Conservation (phyloP, 208 protist species). For the Leishmania turanica region DNA sequence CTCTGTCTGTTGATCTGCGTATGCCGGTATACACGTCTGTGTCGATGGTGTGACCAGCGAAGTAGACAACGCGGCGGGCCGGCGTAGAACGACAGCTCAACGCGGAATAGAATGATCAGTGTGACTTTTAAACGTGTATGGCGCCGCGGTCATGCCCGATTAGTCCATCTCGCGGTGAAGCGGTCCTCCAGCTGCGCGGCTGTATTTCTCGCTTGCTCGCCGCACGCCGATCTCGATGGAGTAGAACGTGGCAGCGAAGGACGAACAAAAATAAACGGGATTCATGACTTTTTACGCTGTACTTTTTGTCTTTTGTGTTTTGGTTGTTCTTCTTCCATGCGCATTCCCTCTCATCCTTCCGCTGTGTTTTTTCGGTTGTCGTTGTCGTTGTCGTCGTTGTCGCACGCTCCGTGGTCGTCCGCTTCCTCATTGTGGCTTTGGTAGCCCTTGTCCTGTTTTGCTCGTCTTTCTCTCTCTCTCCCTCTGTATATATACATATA, state of each 20-base stretch:
- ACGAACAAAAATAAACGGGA: too few relatives aligned
- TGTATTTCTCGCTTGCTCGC: background rate
- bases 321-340: background rate
- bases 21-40: background rate
- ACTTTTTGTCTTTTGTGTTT: background rate
- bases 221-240: background rate
- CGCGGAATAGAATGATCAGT: background rate
- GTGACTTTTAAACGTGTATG: background rate
- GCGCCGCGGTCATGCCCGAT: background rate
- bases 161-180: background rate
- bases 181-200: background rate
- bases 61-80: background rate
- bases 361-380: background rate
- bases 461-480: background rate
- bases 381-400: background rate
- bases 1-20: background rate
- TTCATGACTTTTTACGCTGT: background rate
- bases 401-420: background rate
- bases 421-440: background rate
- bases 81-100: background rate
- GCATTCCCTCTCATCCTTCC: background rate
- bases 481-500: too few relatives aligned
- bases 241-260: too few relatives aligned
- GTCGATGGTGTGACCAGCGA: background rate
- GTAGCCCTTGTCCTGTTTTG: background rate